Percentiles rank a stretch among this genome's conserved stretches.
These are phyloP conservation scores for Sodiomyces alkalinus DNA, from an alignment of 2,329 filamentous ascomycete species.

Conservation along the genomic window DNA sequence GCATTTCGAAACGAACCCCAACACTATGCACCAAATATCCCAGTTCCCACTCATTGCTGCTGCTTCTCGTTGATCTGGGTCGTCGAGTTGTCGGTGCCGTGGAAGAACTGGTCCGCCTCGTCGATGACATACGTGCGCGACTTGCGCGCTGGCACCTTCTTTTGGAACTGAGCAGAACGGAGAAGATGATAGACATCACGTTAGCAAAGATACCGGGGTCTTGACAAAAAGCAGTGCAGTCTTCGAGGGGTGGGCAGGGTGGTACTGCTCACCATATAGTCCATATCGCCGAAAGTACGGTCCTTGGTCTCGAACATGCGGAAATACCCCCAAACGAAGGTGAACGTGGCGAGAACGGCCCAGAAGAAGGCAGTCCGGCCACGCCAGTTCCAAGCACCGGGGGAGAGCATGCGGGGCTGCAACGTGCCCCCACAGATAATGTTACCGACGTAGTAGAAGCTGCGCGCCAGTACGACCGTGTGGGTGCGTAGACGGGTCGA, in stretches of 20 bases:
- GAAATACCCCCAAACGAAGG: slow-evolving; percentile 25
- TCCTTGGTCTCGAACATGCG: slow-evolving; percentile 28
- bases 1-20: too few species aligned
- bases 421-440: slow-evolving; percentile 23
- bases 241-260: not conserved
- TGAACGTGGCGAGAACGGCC: slow-evolving; percentile 19
- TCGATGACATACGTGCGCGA: slow-evolving; percentile 17
- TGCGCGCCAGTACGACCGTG: slow-evolving; percentile 28
- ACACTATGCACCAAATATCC: too few species aligned
- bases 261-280: slow-evolving; percentile 19
- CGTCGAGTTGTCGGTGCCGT: not conserved
- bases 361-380: slow-evolving; percentile 30
- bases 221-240: too few species aligned
- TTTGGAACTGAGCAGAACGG: slow-evolving; percentile 15
- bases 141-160: slow-evolving; percentile 21
- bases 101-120: slow-evolving; percentile 1
- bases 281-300: slow-evolving; percentile 28
- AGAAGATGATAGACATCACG: not conserved
- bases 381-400: slow-evolving; percentile 22
- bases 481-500: slow-evolving; percentile 30
- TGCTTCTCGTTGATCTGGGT: slow-evolving; percentile 1
- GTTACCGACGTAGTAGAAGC: slow-evolving; percentile 24
- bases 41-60: too few species aligned
- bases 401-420: slow-evolving; percentile 21
- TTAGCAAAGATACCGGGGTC: too few species aligned